A percentile compares a stretch with the other conserved stretches of the same genome.
Evolutionary conservation across 2,329 filamentous ascomycete species (phyloP).

Genomic region (Plectosphaerella cucumerina): DNA sequence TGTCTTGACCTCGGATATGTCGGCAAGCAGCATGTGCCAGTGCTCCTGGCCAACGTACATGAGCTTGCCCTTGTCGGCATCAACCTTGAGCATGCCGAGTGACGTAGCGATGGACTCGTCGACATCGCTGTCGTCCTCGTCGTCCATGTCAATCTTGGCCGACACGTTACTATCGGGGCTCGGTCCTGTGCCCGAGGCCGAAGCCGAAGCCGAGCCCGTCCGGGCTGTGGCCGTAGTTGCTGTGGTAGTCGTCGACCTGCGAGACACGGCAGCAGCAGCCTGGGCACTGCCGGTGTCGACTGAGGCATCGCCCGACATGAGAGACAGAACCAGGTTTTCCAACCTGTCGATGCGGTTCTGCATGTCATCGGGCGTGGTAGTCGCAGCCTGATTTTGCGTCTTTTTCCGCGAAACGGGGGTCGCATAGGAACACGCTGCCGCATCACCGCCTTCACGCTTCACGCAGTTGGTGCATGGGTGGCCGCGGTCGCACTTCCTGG

Average conservation of each 20-base stretch:
- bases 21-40: conserved; percentile 75
- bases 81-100: conserved; percentile 78
- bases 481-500: conserved; percentile 87
- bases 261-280: conserved; percentile 19
- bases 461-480: conserved; percentile 93
- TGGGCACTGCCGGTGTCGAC: conserved; percentile 36
- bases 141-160: conserved; percentile 44
- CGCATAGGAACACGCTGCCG: conserved; percentile 80
- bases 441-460: conserved; percentile 81
- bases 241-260: conserved; percentile 17
- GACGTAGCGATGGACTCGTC: conserved; percentile 67
- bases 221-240: conserved; percentile 19
- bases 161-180: not conserved
- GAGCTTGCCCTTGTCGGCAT: conserved; percentile 70
- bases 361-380: conserved; percentile 80
- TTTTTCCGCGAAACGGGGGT: conserved; percentile 68
- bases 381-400: conserved; percentile 56
- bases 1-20: conserved; percentile 89
- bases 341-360: conserved; percentile 95
- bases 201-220: not conserved
- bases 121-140: conserved; percentile 63
- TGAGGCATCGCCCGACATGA: conserved; percentile 81
- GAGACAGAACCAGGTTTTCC: conserved; percentile 83
- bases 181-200: not conserved
- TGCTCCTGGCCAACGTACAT: conserved; percentile 80